phyloP scores from a whole-genome alignment of 192 early-diverging fungal genomes.

The Backusella parvicylindrica region DNA sequence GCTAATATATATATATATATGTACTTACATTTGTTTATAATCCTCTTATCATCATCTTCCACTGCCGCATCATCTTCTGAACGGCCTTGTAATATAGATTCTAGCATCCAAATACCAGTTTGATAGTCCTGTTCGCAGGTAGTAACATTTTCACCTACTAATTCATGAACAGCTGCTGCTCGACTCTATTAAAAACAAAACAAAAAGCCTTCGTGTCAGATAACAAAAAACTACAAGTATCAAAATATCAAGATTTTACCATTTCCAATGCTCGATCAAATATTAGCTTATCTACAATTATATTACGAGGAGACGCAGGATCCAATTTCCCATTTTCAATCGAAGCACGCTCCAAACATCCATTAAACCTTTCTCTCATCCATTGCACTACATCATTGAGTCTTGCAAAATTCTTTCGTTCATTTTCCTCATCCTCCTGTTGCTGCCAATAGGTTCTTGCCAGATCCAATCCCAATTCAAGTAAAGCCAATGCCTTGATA shows the following conservation, averaged over 20 bases:
- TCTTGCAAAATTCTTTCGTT: conserved; percentile 34
- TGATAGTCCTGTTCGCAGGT: conserved; percentile 75
- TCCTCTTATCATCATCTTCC: conserved; percentile 51
- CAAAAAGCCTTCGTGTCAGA: not conserved
- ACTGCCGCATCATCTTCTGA: conserved; percentile 41
- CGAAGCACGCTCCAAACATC: conserved; percentile 78
- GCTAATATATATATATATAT: not conserved
- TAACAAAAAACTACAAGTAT: not conserved
- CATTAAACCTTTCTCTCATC: conserved; percentile 89
- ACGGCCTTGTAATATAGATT: conserved; percentile 59
- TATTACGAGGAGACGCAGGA: conserved; percentile 15
- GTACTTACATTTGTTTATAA: conserved; percentile 51
- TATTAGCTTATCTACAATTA: conserved; percentile 63
- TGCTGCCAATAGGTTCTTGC: conserved; percentile 56
- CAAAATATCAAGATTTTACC: conserved; percentile 29
- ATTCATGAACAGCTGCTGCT: conserved; percentile 59
- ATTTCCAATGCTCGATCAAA: conserved; percentile 72
- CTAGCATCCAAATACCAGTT: conserved; percentile 71
- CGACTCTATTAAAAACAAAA: conserved; percentile 40
- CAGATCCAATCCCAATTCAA: conserved; percentile 55
- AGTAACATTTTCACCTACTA: conserved; percentile 58
- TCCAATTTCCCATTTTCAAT: conserved; percentile 56
- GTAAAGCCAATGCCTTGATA: conserved; percentile 60
- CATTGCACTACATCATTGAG: conserved; percentile 77
- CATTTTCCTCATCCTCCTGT: conserved; percentile 20